These are phyloP conservation scores for Ophiostoma sp. DNA, from an alignment of 2,329 filamentous ascomycete genomes.

Conservation along the genomic window DNA sequence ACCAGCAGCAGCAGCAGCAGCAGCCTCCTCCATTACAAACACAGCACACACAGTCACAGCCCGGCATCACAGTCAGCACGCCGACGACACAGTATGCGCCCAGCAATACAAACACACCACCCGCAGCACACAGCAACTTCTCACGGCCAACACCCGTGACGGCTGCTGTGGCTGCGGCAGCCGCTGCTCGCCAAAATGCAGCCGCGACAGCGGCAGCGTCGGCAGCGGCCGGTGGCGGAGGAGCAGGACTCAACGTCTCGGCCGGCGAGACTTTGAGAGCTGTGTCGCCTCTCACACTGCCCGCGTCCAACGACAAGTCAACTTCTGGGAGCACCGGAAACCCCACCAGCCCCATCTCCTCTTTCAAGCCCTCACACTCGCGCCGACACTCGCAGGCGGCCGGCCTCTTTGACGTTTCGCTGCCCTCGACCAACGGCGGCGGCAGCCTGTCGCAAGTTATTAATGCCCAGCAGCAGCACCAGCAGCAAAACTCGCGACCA, in stretches of 20 bases:
- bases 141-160: constrained; percentile 52
- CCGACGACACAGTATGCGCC: constrained; percentile 39
- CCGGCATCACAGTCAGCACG: constrained; percentile 47
- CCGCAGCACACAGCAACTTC: constrained; percentile 55
- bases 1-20: constrained; percentile 15
- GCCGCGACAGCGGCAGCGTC: constrained; percentile 5
- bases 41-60: neutral
- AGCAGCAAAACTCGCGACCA: constrained; percentile 15
- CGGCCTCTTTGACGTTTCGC: constrained; percentile 72
- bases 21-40: neutral
- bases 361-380: constrained; percentile 44
- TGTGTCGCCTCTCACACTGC: constrained; percentile 47
- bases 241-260: constrained; percentile 15
- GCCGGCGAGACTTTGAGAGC: constrained; percentile 36
- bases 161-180: constrained; percentile 34
- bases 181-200: constrained; percentile 23
- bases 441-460: constrained; percentile 56
- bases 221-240: neutral
- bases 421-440: constrained; percentile 59
- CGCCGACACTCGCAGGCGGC: constrained; percentile 71
- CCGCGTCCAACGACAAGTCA: constrained; percentile 34
- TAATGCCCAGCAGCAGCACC: constrained; percentile 39
- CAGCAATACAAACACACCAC: constrained; percentile 42
- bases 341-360: constrained; percentile 35
- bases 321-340: constrained; percentile 26